Conservation (phyloP, 495 filamentous ascomycete genomes). For the Cercophora newfieldiana region DNA sequence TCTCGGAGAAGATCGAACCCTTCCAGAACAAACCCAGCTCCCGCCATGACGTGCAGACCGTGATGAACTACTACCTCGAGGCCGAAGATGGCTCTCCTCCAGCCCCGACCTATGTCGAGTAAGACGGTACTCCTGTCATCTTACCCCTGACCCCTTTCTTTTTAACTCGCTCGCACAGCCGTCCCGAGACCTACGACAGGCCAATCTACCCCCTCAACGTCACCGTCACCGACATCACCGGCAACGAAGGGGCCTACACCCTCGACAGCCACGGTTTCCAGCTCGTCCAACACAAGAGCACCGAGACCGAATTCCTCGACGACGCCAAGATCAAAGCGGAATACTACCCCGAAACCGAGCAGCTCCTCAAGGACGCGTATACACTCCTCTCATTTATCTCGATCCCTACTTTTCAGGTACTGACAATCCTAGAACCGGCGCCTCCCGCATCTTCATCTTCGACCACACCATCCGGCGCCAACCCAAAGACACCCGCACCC, state of each 20-base stretch:
- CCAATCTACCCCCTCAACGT: conserved; percentile 33
- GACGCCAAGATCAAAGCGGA: conserved; percentile 65
- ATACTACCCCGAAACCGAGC: conserved; percentile 68
- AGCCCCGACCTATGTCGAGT: conserved; percentile 47
- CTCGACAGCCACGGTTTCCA: conserved; percentile 49
- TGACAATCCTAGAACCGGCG: conserved; percentile 56
- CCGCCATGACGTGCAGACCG: conserved; percentile 50
- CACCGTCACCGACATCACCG: conserved; percentile 40
- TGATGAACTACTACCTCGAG: conserved; percentile 61
- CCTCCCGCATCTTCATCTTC: conserved; percentile 68
- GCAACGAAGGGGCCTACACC: conserved; percentile 39
- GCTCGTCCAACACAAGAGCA: conserved; percentile 37
- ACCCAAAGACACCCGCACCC: conserved; percentile 22
- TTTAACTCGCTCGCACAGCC: conserved; percentile 3
- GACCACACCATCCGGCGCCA: conserved; percentile 60
- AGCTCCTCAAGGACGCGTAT: conserved; percentile 63
- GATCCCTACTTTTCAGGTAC: not conserved
- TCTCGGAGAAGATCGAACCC: conserved; percentile 11
- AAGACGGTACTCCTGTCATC: not conserved
- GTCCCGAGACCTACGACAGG: conserved; percentile 52
- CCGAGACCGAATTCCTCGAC: conserved; percentile 64
- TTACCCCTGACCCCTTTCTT: not conserved
- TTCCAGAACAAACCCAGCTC: conserved; percentile 8
- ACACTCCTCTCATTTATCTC: conserved; percentile 33
- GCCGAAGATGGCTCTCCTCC: conserved; percentile 59